Evolutionary conservation across 1,139 yeast genomes (phyloP).

Genomic region (Entelexis sorbosivorans): DNA sequence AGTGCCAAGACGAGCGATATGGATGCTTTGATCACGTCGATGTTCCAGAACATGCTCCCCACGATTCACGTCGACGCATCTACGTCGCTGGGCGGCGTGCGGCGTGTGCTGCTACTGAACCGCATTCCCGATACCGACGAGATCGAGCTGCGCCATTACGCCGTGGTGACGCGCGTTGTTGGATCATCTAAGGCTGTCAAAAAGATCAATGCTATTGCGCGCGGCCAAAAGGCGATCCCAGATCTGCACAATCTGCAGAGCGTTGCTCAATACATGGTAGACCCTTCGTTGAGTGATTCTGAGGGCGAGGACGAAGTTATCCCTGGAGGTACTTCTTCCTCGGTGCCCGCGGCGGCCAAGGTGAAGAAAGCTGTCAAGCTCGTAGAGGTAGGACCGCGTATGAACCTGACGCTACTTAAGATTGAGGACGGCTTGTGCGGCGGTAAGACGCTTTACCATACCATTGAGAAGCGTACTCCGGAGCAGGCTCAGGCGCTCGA

Average conservation of each 20-base stretch:
- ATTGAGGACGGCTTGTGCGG: conserved; percentile 83
- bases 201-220: conserved; percentile 51
- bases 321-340: conserved; percentile 12
- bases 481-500: conserved; percentile 54
- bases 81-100: conserved; percentile 62
- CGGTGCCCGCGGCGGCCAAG: conserved; percentile 23
- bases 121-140: conserved; percentile 55
- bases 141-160: conserved; percentile 81
- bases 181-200: conserved; percentile 75
- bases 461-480: conserved; percentile 50
- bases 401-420: conserved; percentile 64
- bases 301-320: conserved; percentile 75
- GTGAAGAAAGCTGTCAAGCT: conserved; percentile 83
- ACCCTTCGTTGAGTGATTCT: conserved; percentile 83
- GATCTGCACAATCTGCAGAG: conserved; percentile 58
- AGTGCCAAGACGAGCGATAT: conserved; percentile 35
- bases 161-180: conserved; percentile 75
- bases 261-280: conserved; percentile 72
- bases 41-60: conserved; percentile 93
- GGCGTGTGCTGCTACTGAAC: conserved; percentile 74
- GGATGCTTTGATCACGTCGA: conserved; percentile 75
- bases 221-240: conserved; percentile 55
- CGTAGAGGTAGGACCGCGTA: conserved; percentile 88
- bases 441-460: conserved; percentile 82
- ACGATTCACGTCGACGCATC: conserved; percentile 72